Percentiles rank a stretch among this genome's conserved stretches.
These are phyloP conservation scores for Verticillium albo-atrum DNA, from an alignment of 2,329 filamentous ascomycete genomes.

Conservation along the genomic window DNA sequence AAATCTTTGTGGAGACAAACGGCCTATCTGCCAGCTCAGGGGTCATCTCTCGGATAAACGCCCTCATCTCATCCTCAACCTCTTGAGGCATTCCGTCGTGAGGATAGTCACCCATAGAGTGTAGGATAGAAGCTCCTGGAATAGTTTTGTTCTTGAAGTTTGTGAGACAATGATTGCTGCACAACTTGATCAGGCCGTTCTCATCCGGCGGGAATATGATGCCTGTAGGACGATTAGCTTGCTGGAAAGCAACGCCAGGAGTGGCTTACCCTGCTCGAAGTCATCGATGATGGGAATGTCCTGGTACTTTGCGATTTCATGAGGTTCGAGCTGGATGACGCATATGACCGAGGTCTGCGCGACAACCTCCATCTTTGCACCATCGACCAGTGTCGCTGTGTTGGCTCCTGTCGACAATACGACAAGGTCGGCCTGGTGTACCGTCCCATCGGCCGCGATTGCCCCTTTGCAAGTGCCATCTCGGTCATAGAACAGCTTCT, in stretches of 20 bases:
- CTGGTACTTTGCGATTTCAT: slow-evolving; percentile 50
- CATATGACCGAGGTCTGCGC: slow-evolving; percentile 61
- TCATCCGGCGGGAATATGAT: slow-evolving; percentile 52
- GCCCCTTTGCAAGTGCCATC: slow-evolving; percentile 36
- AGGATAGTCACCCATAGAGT: slow-evolving; percentile 17
- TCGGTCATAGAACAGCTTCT: slow-evolving; percentile 18
- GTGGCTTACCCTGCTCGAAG: slow-evolving; percentile 11
- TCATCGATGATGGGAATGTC: slow-evolving; percentile 29
- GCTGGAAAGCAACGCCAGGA: too few species aligned
- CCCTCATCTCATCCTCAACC: slow-evolving; percentile 46
- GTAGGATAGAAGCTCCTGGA: slow-evolving; percentile 13
- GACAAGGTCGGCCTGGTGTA: slow-evolving; percentile 52
- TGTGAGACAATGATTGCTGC: slow-evolving; percentile 48
- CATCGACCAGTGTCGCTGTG: slow-evolving; percentile 57
- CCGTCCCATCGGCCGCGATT: slow-evolving; percentile 38
- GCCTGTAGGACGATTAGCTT: slow-evolving; percentile 15
- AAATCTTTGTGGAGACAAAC: slow-evolving; percentile 44
- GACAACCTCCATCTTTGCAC: slow-evolving; percentile 52
- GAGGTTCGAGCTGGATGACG: slow-evolving; percentile 55
- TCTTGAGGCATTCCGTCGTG: slow-evolving; percentile 39
- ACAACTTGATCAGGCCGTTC: slow-evolving; percentile 44
- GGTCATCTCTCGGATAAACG: slow-evolving; percentile 44
- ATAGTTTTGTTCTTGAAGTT: slow-evolving; percentile 28
- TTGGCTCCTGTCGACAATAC: slow-evolving; percentile 65
- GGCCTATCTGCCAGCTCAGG: slow-evolving; percentile 43